Conservation (phyloP, 2,329 filamentous ascomycete species). For the Xylariaceae sp. region DNA sequence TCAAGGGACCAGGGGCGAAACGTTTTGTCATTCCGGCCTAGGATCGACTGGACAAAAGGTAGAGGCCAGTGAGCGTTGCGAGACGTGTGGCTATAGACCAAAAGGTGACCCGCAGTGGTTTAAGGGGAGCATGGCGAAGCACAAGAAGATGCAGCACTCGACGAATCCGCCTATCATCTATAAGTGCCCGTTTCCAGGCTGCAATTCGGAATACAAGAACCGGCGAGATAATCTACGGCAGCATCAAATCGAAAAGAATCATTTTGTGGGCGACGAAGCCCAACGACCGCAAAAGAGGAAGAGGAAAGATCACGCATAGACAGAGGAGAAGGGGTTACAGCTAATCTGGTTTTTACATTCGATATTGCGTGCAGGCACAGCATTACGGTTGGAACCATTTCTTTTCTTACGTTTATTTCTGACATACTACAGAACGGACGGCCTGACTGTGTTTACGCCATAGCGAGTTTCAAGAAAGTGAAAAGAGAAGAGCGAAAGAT, state of each 20-base stretch:
- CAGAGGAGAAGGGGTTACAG: not conserved
- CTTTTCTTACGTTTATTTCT: not conserved
- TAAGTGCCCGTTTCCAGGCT: slow-evolving; percentile 49
- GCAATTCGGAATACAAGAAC: slow-evolving; percentile 51
- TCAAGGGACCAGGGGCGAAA: slow-evolving; percentile 14
- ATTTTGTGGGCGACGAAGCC: slow-evolving; percentile 43
- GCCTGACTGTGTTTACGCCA: not conserved
- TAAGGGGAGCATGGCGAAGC: slow-evolving; percentile 54
- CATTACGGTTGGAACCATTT: slow-evolving; percentile 2
- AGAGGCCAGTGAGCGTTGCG: slow-evolving; percentile 44
- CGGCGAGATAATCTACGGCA: slow-evolving; percentile 51
- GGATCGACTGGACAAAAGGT: slow-evolving; percentile 31
- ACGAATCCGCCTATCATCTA: slow-evolving; percentile 46
- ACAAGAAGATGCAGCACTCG: slow-evolving; percentile 51
- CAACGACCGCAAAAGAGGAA: slow-evolving; percentile 45
- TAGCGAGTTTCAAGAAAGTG: not conserved
- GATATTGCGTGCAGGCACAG: slow-evolving; percentile 3
- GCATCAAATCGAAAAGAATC: slow-evolving; percentile 52
- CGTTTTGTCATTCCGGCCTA: slow-evolving; percentile 12
- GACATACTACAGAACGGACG: too few relatives aligned
- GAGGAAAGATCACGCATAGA: slow-evolving; percentile 29
- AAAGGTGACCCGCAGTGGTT: slow-evolving; percentile 56
- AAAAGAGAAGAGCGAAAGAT: not conserved
- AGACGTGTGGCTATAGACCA: slow-evolving; percentile 50
- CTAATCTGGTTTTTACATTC: not conserved